Conservation (phyloP, 768 basidiomycete genomes). For the Pleurotus giganteus region DNA sequence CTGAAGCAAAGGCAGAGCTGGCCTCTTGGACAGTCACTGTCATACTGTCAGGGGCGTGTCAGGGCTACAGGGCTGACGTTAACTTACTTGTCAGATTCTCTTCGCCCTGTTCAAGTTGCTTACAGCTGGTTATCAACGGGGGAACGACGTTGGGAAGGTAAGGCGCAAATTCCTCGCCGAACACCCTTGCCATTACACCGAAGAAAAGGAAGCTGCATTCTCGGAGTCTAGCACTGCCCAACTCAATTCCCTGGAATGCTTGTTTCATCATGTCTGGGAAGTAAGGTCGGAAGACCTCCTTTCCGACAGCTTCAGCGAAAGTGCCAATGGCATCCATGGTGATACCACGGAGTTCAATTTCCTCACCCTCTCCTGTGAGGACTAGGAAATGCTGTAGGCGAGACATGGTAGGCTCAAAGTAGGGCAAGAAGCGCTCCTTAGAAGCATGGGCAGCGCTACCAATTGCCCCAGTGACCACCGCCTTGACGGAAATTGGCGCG, state of each 20-base stretch:
- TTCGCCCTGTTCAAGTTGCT: constrained; percentile 81
- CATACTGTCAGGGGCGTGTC: constrained; percentile 7
- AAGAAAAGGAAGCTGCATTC: constrained; percentile 99
- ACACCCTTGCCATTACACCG: constrained; percentile 97
- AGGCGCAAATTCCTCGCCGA: constrained; percentile 87
- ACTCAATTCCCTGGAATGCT: constrained; percentile 85
- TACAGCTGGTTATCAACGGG: constrained; percentile 76
- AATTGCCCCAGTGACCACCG: constrained; percentile 95
- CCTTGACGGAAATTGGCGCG: constrained; percentile 84
- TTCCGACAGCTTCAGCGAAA: constrained; percentile 94
- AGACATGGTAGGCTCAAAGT: constrained; percentile 90
- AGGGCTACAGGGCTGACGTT: background rate
- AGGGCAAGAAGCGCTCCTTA: constrained; percentile 85
- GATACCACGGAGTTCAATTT: constrained; percentile 92
- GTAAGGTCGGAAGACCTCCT: constrained; percentile 91
- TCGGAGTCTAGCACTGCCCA: constrained; percentile 82
- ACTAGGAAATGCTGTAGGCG: constrained; percentile 86
- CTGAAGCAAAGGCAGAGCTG: constrained; percentile 66
- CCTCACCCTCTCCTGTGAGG: constrained; percentile 85
- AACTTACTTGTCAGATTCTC: constrained; percentile 41
- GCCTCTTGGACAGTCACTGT: constrained; percentile 54
- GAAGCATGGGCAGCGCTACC: constrained; percentile 98
- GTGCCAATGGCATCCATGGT: constrained; percentile 99
- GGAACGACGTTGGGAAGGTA: constrained; percentile 89
- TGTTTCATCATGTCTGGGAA: constrained; percentile 96